Evolutionary conservation across 345 rosid species (phyloP).

Genomic region (Pelargonium nanum): DNA sequence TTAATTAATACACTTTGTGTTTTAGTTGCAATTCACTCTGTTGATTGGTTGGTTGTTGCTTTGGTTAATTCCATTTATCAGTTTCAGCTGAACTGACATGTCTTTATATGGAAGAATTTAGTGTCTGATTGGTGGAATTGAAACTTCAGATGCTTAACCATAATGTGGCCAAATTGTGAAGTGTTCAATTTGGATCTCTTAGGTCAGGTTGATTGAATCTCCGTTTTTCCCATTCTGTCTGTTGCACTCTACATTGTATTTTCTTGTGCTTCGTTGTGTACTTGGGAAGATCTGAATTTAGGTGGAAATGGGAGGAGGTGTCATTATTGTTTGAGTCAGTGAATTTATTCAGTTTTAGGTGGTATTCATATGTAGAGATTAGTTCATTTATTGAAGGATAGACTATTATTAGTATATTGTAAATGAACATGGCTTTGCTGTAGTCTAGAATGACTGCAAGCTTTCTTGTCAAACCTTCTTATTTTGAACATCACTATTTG

Average conservation of each 20-base stretch:
- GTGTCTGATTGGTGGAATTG: conserved; percentile 8
- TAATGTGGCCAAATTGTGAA: background rate
- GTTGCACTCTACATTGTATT: conserved; percentile 1
- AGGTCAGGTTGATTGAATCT: background rate
- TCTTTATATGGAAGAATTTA: conserved; percentile 3
- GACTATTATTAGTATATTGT: too few species aligned
- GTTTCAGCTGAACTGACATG: conserved; percentile 8
- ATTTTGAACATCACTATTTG: background rate
- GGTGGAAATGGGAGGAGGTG: too few species aligned
- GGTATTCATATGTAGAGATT: too few species aligned
- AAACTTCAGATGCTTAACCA: conserved; percentile 10
- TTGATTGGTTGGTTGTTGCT: conserved; percentile 6
- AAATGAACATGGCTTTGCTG: too few species aligned
- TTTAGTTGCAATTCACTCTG: conserved; percentile 5
- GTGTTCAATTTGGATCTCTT: background rate
- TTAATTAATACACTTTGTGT: conserved; percentile 17
- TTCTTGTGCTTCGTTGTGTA: background rate
- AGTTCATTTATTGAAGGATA: too few species aligned
- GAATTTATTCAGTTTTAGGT: too few species aligned
- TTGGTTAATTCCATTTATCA: conserved; percentile 1
- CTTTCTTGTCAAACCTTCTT: background rate
- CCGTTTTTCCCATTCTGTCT: background rate
- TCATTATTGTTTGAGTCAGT: too few species aligned
- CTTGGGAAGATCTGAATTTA: background rate
- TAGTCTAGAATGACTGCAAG: background rate